phyloP scores from a whole-genome alignment of 495 filamentous ascomycete genomes.

The Aspergillus heteromorphus region DNA sequence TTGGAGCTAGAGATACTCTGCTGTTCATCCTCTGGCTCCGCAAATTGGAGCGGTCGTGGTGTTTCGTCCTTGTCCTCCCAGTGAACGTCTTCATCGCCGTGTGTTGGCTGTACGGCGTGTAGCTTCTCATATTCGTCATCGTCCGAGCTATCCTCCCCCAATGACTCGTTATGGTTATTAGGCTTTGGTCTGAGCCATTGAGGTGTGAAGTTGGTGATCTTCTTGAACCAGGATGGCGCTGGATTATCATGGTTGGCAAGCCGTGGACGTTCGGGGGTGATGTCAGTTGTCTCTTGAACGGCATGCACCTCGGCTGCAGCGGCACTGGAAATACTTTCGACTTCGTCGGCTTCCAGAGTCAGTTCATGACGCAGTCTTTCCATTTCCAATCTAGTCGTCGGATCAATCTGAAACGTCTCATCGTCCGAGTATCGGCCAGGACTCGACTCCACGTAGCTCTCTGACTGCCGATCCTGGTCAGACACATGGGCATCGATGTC shows the following conservation, averaged over 20 bases:
- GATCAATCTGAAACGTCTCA: constrained; percentile 22
- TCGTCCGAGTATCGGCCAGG: constrained; percentile 22
- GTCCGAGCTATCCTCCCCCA: constrained; percentile 14
- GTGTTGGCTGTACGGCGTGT: constrained; percentile 7
- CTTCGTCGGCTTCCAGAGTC: constrained; percentile 11
- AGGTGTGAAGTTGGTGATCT: constrained; percentile 36
- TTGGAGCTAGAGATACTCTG: neutral
- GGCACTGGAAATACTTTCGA: constrained; percentile 14
- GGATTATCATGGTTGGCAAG: constrained; percentile 15
- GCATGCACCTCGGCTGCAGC: constrained; percentile 13
- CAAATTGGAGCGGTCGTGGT: constrained; percentile 1
- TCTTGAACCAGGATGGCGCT: constrained; percentile 35
- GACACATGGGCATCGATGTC: constrained; percentile 3
- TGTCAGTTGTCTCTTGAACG: constrained; percentile 13
- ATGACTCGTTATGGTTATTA: constrained; percentile 14
- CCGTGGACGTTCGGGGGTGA: constrained; percentile 24
- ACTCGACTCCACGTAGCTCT: constrained; percentile 18
- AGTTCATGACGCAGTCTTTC: constrained; percentile 9
- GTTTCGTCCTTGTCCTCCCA: constrained; percentile 5
- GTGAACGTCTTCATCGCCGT: constrained; percentile 11
- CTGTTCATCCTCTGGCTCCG: constrained; percentile 4
- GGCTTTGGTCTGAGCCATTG: constrained; percentile 33
- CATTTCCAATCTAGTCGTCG: constrained; percentile 18
- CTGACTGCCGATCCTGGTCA: constrained; percentile 9
- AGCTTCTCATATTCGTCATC: constrained; percentile 18